These are phyloP conservation scores for Solanum hybrid DNA, from an alignment of 305 asterid species.

Conservation along the genomic window DNA sequence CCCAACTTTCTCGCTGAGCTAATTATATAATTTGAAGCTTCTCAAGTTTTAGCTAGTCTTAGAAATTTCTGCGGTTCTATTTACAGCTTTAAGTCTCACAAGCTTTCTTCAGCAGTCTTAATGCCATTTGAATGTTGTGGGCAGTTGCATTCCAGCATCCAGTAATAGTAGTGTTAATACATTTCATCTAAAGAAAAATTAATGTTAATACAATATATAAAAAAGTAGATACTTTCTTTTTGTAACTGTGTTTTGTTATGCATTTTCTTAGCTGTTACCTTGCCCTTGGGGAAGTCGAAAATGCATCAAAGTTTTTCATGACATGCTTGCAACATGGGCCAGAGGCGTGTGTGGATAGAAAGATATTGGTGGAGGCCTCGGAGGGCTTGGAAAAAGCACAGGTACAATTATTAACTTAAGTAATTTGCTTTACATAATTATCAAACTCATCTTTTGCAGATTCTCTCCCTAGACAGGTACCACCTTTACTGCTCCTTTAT, in stretches of 20 bases:
- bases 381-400: slow-evolving; percentile 78
- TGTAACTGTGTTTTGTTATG: neutral
- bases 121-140: neutral
- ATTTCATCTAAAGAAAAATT: neutral
- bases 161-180: neutral
- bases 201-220: neutral
- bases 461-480: neutral
- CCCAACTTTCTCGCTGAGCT: neutral
- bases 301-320: slow-evolving; percentile 64
- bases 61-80: neutral
- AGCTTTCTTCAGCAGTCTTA: neutral
- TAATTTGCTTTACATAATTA: neutral
- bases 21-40: neutral
- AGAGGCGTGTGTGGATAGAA: slow-evolving; percentile 58
- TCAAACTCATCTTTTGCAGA: neutral
- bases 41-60: neutral
- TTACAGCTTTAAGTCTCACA: neutral
- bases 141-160: neutral
- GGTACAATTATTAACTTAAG: slow-evolving; percentile 29
- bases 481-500: neutral
- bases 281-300: slow-evolving; percentile 75
- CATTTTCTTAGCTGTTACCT: slow-evolving; percentile 74
- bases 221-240: neutral
- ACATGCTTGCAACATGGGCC: slow-evolving; percentile 79
- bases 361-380: slow-evolving; percentile 79